phyloP scores from a whole-genome alignment of 352 stramenopile genomes.

The Aphanomyces cochlioides region DNA sequence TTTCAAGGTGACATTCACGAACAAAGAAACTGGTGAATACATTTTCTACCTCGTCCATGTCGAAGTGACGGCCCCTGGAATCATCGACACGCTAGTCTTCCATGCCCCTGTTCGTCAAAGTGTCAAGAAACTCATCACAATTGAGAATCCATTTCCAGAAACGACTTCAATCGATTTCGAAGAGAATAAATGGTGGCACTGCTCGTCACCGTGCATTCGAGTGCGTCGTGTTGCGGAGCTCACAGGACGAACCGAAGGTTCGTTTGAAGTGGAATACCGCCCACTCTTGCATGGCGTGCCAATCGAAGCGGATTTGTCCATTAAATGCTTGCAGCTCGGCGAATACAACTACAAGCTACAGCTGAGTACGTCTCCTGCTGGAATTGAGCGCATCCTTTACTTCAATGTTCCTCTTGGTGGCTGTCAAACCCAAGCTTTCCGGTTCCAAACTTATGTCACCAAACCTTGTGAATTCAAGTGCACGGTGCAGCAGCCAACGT shows the following conservation, averaged over 20 bases:
- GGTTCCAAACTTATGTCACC: conserved; percentile 58
- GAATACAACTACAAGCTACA: conserved; percentile 85
- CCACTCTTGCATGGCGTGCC: conserved; percentile 55
- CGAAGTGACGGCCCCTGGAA: conserved; percentile 50
- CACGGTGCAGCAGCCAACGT: conserved; percentile 50
- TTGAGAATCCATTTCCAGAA: conserved; percentile 84
- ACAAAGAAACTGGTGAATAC: conserved; percentile 81
- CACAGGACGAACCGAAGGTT: conserved; percentile 63
- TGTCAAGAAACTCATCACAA: conserved; percentile 74
- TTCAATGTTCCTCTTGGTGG: conserved; percentile 81
- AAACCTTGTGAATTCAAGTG: conserved; percentile 51
- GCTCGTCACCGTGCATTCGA: conserved; percentile 61
- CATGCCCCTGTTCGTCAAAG: conserved; percentile 82
- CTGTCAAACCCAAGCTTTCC: conserved; percentile 72
- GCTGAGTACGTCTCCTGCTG: conserved; percentile 65
- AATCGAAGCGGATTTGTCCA: conserved; percentile 56
- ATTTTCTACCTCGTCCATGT: conserved; percentile 59
- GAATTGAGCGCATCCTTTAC: conserved; percentile 61
- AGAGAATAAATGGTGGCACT: conserved; percentile 78
- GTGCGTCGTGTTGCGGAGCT: conserved; percentile 71
- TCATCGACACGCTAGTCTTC: conserved; percentile 76
- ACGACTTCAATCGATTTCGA: conserved; percentile 49
- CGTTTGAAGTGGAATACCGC: conserved; percentile 88
- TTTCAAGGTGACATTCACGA: conserved; percentile 75
- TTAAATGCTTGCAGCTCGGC: conserved; percentile 80